These are phyloP conservation scores for Trichoderma sp. DNA, from an alignment of 2,329 filamentous ascomycete species.

Conservation along the genomic window DNA sequence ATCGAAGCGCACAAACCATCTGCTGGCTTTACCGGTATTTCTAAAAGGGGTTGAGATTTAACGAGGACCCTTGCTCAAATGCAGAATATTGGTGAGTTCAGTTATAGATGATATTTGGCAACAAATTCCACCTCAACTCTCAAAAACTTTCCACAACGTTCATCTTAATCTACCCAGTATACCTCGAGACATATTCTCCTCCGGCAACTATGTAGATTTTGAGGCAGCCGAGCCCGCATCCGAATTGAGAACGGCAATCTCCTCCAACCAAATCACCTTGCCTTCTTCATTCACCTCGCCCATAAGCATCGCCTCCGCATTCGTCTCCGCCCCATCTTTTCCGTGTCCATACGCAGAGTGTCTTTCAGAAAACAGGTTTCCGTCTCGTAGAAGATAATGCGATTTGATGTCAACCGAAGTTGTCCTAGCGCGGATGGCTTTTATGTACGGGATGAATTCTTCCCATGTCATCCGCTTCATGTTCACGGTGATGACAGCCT, in stretches of 20 bases:
- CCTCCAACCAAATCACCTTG: slow-evolving; percentile 1
- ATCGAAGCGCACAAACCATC: neutral
- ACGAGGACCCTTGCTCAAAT: neutral
- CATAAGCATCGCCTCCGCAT: neutral
- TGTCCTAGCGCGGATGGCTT: neutral
- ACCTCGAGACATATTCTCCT: neutral
- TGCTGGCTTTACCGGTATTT: neutral
- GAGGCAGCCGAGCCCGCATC: neutral
- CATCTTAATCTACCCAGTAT: neutral
- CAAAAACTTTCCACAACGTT: neutral
- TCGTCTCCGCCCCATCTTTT: neutral
- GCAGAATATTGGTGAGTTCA: neutral
- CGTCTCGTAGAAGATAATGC: neutral
- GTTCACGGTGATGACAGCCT: neutral
- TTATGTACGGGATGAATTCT: neutral
- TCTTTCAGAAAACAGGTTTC: slow-evolving; percentile 15
- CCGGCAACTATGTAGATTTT: neutral
- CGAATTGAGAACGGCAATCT: neutral
- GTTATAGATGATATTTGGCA: neutral
- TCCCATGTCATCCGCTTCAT: slow-evolving; percentile 1
- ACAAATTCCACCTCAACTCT: rapidly evolving
- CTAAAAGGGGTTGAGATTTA: neutral
- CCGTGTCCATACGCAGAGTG: neutral
- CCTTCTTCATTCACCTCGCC: neutral
- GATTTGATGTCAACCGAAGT: neutral